A percentile compares a stretch with the other conserved stretches of the same genome.
Conservation (phyloP, 2,329 filamentous ascomycete genomes). For the Colletotrichum chrysophilum region DNA sequence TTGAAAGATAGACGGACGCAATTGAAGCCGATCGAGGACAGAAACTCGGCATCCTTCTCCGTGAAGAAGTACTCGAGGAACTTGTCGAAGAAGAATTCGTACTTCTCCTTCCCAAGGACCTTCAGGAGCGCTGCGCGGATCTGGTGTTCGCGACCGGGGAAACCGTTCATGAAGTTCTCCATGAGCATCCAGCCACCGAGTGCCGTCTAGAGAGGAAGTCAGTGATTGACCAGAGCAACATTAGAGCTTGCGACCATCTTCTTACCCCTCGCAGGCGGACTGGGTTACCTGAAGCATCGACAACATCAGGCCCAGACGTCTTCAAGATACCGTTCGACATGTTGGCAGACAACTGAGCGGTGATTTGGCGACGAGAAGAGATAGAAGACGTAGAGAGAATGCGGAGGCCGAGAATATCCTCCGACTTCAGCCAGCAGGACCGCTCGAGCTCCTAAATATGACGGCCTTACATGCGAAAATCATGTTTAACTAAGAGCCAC, state of each 20-base stretch:
- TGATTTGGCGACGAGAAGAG: not conserved
- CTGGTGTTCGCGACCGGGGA: slow-evolving; percentile 61
- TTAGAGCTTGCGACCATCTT: not conserved
- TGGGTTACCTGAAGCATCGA: slow-evolving; percentile 46
- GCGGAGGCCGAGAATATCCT: not conserved
- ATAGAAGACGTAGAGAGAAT: not conserved
- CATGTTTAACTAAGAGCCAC: not conserved
- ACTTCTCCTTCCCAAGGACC: slow-evolving; percentile 60
- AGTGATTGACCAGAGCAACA: not conserved
- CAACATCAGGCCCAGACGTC: slow-evolving; percentile 33
- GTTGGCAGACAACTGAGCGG: not conserved
- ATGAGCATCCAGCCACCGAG: slow-evolving; percentile 44
- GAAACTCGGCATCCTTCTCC: slow-evolving; percentile 62
- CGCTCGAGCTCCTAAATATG: slow-evolving; percentile 1
- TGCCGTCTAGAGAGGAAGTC: slow-evolving; percentile 22
- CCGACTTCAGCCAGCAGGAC: not conserved
- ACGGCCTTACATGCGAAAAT: not conserved
- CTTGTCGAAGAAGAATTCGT: slow-evolving; percentile 65
- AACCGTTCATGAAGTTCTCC: slow-evolving; percentile 71
- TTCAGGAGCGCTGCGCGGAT: slow-evolving; percentile 58
- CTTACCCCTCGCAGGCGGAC: slow-evolving; percentile 46
- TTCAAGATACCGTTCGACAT: slow-evolving; percentile 13
- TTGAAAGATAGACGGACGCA: slow-evolving; percentile 67
- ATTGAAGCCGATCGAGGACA: slow-evolving; percentile 59
- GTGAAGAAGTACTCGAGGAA: slow-evolving; percentile 64